Percentiles rank a stretch among this genome's conserved stretches.
Conservation (phyloP, 305 asterid species). For the Stenogyne calaminthoides region DNA sequence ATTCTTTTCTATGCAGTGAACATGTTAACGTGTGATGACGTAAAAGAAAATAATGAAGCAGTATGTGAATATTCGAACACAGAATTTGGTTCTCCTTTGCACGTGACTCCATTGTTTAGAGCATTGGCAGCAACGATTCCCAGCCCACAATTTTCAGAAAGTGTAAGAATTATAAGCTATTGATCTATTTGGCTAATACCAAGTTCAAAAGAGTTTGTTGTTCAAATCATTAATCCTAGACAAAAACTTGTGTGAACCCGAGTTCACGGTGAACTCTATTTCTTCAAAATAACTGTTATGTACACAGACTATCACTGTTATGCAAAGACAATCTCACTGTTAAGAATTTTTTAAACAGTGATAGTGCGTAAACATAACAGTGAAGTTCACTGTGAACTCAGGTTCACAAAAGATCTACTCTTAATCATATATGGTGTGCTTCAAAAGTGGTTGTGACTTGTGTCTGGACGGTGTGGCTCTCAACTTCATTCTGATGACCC, state of each 20-base stretch:
- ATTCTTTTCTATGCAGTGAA: constrained; percentile 39
- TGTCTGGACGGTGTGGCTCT: not conserved
- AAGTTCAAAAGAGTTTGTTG: not conserved
- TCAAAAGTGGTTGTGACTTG: not conserved
- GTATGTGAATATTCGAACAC: constrained; percentile 49
- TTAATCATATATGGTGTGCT: not conserved
- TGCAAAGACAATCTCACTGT: too few relatives aligned
- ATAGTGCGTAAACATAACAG: too few relatives aligned
- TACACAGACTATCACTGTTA: too few relatives aligned
- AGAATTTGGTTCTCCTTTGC: constrained; percentile 80
- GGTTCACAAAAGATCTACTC: too few relatives aligned
- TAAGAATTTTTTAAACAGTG: too few relatives aligned
- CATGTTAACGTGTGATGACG: constrained; percentile 43
- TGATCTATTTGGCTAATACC: constrained; percentile 10
- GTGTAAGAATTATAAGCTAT: constrained; percentile 63
- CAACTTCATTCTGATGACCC: not conserved
- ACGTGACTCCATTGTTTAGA: constrained; percentile 88
- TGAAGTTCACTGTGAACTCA: too few relatives aligned
- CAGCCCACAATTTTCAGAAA: constrained; percentile 96
- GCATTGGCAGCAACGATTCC: constrained; percentile 95
- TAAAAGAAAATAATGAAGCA: constrained; percentile 36
- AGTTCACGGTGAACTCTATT: too few relatives aligned
- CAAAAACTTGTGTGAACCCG: too few relatives aligned
- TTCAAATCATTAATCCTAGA: not conserved
- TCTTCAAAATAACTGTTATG: too few relatives aligned